phyloP scores from a whole-genome alignment of 495 filamentous ascomycete genomes.

The Penicillium maclennaniae region DNA sequence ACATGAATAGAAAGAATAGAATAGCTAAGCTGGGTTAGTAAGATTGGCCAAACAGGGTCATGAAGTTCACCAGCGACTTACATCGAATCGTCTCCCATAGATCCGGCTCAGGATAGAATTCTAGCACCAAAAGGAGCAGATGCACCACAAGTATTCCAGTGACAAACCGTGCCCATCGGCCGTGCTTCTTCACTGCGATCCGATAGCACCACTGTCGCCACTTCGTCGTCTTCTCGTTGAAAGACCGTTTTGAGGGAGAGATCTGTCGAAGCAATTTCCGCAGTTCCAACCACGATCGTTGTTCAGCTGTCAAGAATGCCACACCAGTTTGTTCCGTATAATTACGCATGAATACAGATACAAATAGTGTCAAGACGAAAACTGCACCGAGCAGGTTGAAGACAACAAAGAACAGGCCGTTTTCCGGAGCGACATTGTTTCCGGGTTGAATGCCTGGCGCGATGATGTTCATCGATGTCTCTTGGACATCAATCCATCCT shows the following conservation, averaged over 20 bases:
- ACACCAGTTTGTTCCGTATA: constrained; percentile 99
- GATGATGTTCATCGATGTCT: constrained; percentile 76
- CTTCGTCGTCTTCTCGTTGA: constrained; percentile 63
- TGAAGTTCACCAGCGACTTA: not conserved
- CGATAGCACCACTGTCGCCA: constrained; percentile 95
- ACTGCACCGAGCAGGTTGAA: constrained; percentile 97
- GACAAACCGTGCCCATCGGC: constrained; percentile 81
- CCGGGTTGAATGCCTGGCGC: constrained; percentile 68
- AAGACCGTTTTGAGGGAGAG: constrained; percentile 83
- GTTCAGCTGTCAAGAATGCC: constrained; percentile 92
- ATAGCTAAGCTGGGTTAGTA: constrained; percentile 29
- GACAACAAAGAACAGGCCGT: constrained; percentile 88
- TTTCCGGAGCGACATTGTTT: constrained; percentile 65
- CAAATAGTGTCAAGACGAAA: constrained; percentile 96
- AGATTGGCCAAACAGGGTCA: not conserved
- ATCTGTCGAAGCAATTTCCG: constrained; percentile 91
- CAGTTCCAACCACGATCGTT: constrained; percentile 94
- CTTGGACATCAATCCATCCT: constrained; percentile 93
- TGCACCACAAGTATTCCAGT: constrained; percentile 78
- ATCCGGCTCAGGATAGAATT: constrained; percentile 71
- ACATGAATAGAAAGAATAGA: constrained; percentile 78
- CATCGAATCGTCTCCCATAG: constrained; percentile 62
- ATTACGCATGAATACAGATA: constrained; percentile 99
- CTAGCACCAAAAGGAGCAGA: constrained; percentile 74
- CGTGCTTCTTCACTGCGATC: constrained; percentile 88